A percentile compares a stretch with the other conserved stretches of the same genome.
Evolutionary conservation across 306 rosid species (phyloP).

Genomic region (Gastrolobium bilobum): DNA sequence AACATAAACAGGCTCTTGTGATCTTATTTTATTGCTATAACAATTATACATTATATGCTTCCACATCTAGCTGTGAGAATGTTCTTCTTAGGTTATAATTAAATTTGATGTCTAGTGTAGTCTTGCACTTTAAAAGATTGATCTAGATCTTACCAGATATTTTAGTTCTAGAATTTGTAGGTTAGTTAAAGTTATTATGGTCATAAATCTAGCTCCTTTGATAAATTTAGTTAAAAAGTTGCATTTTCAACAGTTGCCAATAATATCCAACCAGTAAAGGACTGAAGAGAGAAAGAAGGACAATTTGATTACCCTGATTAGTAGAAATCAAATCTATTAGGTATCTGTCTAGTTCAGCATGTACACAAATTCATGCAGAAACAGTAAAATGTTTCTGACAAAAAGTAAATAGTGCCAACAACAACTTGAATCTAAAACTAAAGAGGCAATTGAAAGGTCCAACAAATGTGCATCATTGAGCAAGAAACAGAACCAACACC

Average conservation of each 20-base stretch:
- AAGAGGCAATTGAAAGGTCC: not conserved
- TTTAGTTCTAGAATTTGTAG: conserved; percentile 34
- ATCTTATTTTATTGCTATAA: not conserved
- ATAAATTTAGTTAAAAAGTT: conserved; percentile 21
- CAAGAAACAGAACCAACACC: conserved; percentile 25
- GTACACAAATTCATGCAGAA: conserved; percentile 22
- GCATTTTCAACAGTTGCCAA: conserved; percentile 3
- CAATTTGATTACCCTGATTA: conserved; percentile 10
- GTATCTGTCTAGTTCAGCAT: conserved; percentile 48
- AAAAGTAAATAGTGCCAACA: not conserved
- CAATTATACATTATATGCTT: conserved; percentile 15
- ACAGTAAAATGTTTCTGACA: conserved; percentile 43
- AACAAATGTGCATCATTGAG: conserved; percentile 32
- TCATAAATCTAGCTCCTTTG: not conserved
- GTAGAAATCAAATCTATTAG: conserved; percentile 37
- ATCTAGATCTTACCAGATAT: conserved; percentile 39
- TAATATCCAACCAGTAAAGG: not conserved
- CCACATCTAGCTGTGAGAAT: conserved; percentile 28
- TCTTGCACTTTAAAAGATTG: conserved; percentile 7
- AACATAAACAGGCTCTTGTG: conserved; percentile 1
- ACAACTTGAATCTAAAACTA: not conserved
- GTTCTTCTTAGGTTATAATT: conserved; percentile 30
- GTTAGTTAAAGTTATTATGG: conserved; percentile 30
- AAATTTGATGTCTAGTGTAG: conserved; percentile 12
- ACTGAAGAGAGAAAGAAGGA: not conserved